Conservation (phyloP, 176 grass and related monocot species). For the sorghum (Sorghum bicolor) region Sorghum_bicolor_NCBIv3 NC_012871.2:74984501-74985000, state of each 20-base stretch:
- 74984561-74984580: not conserved
- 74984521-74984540: not conserved
- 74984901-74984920: not conserved
- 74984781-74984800: conserved; percentile 11
- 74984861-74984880: conserved; percentile 52
- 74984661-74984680: not conserved
- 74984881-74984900: conserved; percentile 30
- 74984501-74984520: not conserved
- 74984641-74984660: not conserved
- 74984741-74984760: not conserved
- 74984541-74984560: not conserved
- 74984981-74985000: conserved; percentile 81
- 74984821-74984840: conserved; percentile 42
- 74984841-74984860: conserved; percentile 43
- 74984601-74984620: not conserved
- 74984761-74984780: not conserved
- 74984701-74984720: not conserved
- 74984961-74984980: conserved; percentile 79
- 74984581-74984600: not conserved
- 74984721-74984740: not conserved
- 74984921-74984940: not conserved
- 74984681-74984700: not conserved
- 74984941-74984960: conserved; percentile 78
- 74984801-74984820: conserved; percentile 36
- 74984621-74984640: not conserved